Conservation (phyloP, 352 stramenopile species). For the Globisporangium uncinulatum region DNA sequence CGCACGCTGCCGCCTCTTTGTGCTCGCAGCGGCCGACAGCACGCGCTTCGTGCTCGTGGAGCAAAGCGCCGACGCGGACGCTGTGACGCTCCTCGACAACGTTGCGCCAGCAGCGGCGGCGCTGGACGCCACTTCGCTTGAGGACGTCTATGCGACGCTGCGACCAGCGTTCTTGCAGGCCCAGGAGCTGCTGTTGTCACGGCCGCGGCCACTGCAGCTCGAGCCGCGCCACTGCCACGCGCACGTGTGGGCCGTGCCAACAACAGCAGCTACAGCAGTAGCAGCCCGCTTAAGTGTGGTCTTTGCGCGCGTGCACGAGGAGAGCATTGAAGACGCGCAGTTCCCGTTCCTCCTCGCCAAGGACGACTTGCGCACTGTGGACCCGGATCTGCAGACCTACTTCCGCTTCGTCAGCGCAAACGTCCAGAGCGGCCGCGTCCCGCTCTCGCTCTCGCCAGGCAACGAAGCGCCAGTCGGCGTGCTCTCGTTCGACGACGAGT, state of each 20-base stretch:
- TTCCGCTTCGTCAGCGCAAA: conserved; percentile 58
- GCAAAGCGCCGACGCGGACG: conserved; percentile 31
- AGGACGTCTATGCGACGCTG: conserved; percentile 38
- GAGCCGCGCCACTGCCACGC: conserved; percentile 51
- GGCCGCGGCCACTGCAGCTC: conserved; percentile 19
- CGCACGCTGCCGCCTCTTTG: conserved; percentile 49
- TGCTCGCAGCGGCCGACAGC: conserved; percentile 24
- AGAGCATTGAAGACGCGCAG: conserved; percentile 35
- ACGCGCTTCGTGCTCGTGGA: conserved; percentile 51
- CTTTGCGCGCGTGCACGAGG: conserved; percentile 28
- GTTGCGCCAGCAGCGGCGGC: conserved; percentile 19
- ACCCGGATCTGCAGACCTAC: conserved; percentile 33
- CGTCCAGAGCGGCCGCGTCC: conserved; percentile 47
- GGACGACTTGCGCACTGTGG: conserved; percentile 43
- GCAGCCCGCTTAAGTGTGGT: conserved; percentile 18
- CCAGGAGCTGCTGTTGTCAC: conserved; percentile 21
- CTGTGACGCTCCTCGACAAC: conserved; percentile 18
- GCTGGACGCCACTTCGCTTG: conserved; percentile 17
- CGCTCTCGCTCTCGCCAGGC: conserved; percentile 41
- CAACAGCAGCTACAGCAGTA: conserved; percentile 20
- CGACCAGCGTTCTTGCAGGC: conserved; percentile 38
- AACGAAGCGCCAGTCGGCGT: conserved; percentile 50
- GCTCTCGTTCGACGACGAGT: conserved; percentile 39
- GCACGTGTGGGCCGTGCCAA: conserved; percentile 22
- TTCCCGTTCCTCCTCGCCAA: conserved; percentile 53